Percentiles rank a stretch among this genome's conserved stretches.
Conservation (phyloP, 2,329 filamentous ascomycete genomes). For the Fusarium avenaceum region DNA sequence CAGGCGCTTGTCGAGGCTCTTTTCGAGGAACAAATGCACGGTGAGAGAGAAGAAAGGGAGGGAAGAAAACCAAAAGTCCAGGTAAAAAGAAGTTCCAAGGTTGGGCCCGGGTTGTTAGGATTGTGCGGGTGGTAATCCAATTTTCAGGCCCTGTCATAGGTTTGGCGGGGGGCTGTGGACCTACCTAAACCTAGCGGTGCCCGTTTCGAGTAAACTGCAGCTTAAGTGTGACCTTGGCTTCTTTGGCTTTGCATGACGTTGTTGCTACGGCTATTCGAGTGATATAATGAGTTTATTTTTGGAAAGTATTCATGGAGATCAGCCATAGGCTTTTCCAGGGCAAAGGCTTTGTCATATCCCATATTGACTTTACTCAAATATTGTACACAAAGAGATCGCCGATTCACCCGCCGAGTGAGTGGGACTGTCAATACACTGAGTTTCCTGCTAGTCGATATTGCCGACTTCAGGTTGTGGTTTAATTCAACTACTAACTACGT, state of each 20-base stretch:
- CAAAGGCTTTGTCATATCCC: too few relatives aligned
- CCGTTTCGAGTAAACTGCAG: conserved; percentile 6
- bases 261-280: conserved; percentile 3
- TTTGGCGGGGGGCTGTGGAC: conserved; percentile 49
- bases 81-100: conserved; percentile 37
- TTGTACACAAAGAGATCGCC: not conserved
- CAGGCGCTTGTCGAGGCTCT: conserved; percentile 44
- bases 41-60: conserved; percentile 24
- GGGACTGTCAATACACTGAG: not conserved
- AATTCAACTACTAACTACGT: not conserved
- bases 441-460: too few relatives aligned
- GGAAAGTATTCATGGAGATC: not conserved
- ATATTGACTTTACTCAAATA: not conserved
- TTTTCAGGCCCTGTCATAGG: conserved; percentile 38
- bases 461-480: too few relatives aligned
- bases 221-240: conserved; percentile 11
- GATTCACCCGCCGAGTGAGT: not conserved
- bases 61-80: conserved; percentile 12
- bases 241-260: conserved; percentile 21
- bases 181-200: conserved; percentile 16
- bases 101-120: conserved; percentile 21
- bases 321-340: too few relatives aligned
- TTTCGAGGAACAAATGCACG: conserved; percentile 29
- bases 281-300: not conserved
- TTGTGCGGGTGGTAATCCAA: conserved; percentile 43